Evolutionary conservation across 148 eudicot species (phyloP).

Genomic region (Nepenthes mirabilis): DNA sequence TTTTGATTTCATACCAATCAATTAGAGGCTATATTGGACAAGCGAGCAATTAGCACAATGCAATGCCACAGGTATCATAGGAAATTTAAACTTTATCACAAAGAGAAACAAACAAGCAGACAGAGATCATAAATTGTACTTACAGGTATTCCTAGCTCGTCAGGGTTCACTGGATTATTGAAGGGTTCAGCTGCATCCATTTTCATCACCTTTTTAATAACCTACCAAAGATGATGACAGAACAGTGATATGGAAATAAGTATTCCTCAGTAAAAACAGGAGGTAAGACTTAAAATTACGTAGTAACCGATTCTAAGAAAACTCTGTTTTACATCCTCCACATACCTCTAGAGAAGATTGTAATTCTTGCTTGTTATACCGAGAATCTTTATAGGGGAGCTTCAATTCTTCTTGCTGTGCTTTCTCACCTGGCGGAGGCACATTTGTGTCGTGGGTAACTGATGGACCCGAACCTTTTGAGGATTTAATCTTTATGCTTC

Average conservation of each 20-base stretch:
- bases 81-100: background rate
- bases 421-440: slow-evolving; percentile 26
- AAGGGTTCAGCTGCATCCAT: slow-evolving; percentile 98
- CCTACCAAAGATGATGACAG: slow-evolving; percentile 22
- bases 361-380: slow-evolving; percentile 50
- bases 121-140: slow-evolving; percentile 11
- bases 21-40: too few relatives aligned
- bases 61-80: too few relatives aligned
- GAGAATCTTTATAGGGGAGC: slow-evolving; percentile 19
- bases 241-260: slow-evolving; percentile 1
- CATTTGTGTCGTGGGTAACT: slow-evolving; percentile 28
- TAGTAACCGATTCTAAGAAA: background rate
- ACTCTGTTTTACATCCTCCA: background rate
- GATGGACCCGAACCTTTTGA: slow-evolving; percentile 30
- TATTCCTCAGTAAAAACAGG: background rate
- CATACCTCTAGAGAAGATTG: slow-evolving; percentile 69
- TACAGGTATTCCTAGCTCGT: slow-evolving; percentile 91
- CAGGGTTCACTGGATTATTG: slow-evolving; percentile 80
- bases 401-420: slow-evolving; percentile 23
- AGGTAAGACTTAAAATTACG: slow-evolving; percentile 13
- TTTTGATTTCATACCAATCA: too few relatives aligned
- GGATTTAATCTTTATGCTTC: slow-evolving; percentile 47
- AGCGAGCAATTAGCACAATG: too few relatives aligned
- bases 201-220: slow-evolving; percentile 78
- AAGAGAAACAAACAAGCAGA: background rate